Conservation (phyloP, 768 basidiomycete species). For the Phaeotremella fagi region DNA sequence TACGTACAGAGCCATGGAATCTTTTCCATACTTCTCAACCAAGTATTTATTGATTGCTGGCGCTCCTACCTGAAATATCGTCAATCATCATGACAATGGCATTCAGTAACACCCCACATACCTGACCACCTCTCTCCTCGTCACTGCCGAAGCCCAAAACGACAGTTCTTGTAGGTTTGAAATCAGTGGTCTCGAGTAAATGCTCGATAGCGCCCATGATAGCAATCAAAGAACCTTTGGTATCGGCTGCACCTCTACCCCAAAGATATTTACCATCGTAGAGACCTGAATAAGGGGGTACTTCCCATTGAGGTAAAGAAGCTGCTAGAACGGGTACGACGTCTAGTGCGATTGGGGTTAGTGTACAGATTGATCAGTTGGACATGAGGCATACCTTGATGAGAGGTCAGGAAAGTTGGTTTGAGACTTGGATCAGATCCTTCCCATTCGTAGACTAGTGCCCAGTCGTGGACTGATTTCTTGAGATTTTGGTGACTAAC, state of each 20-base stretch:
- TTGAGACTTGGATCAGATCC: conserved; percentile 61
- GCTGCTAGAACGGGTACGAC: conserved; percentile 64
- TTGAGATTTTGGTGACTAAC: conserved; percentile 61
- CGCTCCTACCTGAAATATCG: no score
- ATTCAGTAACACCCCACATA: no score
- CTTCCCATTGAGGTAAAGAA: conserved; percentile 57
- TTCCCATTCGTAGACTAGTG: conserved; percentile 66
- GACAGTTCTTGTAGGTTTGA: conserved; percentile 54
- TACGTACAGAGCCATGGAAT: conserved; percentile 61
- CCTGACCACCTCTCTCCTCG: conserved; percentile 58
- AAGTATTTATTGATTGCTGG: conserved; percentile 52
- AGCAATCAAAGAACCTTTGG: conserved; percentile 57
- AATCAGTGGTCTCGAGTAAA: conserved; percentile 57
- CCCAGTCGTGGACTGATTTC: conserved; percentile 67
- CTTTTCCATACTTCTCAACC: conserved; percentile 61
- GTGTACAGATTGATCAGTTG: not conserved
- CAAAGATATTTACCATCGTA: conserved; percentile 57
- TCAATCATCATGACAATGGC: no score
- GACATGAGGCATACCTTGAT: conserved; percentile 19
- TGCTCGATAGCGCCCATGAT: conserved; percentile 60
- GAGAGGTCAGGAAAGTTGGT: conserved; percentile 57
- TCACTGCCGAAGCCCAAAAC: conserved; percentile 58
- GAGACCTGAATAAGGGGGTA: conserved; percentile 62
- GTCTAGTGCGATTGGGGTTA: conserved; percentile 50
- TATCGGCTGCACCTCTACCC: conserved; percentile 70